Evolutionary conservation across 1,139 yeast genomes (phyloP).

Genomic region (Pichia sp.): DNA sequence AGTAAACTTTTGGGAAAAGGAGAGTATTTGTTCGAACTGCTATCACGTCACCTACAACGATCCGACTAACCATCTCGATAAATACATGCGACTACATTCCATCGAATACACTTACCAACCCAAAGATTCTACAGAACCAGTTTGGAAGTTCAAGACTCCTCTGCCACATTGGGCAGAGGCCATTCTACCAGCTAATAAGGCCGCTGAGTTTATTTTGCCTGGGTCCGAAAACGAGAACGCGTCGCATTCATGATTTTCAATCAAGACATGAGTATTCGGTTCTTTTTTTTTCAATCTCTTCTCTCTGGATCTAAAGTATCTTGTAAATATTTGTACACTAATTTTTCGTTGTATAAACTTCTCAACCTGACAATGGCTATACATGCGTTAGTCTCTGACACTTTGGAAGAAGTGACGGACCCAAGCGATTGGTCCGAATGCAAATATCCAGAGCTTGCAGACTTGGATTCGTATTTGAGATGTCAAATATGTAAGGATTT

Average conservation of each 20-base stretch:
- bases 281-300: background rate
- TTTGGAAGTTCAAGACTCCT: conserved; percentile 28
- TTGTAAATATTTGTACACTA: background rate
- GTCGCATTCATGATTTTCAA: background rate
- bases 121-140: background rate
- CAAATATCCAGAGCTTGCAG: conserved; percentile 50
- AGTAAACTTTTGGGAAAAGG: conserved; percentile 13
- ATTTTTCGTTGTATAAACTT: background rate
- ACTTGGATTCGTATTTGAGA: conserved; percentile 66
- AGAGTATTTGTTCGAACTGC: conserved; percentile 42
- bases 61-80: conserved; percentile 33
- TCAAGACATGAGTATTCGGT: background rate
- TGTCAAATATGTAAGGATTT: conserved; percentile 93
- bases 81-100: conserved; percentile 54
- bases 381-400: conserved; percentile 19
- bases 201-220: background rate
- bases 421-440: conserved; percentile 67
- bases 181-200: conserved; percentile 8
- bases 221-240: background rate
- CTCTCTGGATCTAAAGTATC: no score
- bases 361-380: background rate
- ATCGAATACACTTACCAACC: conserved; percentile 32
- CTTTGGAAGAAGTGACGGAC: conserved; percentile 43
- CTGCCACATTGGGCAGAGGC: conserved; percentile 37
- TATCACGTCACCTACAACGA: conserved; percentile 38